phyloP scores from a whole-genome alignment of 148 eudicot genomes.

The Rhododendron griersonianum region DNA sequence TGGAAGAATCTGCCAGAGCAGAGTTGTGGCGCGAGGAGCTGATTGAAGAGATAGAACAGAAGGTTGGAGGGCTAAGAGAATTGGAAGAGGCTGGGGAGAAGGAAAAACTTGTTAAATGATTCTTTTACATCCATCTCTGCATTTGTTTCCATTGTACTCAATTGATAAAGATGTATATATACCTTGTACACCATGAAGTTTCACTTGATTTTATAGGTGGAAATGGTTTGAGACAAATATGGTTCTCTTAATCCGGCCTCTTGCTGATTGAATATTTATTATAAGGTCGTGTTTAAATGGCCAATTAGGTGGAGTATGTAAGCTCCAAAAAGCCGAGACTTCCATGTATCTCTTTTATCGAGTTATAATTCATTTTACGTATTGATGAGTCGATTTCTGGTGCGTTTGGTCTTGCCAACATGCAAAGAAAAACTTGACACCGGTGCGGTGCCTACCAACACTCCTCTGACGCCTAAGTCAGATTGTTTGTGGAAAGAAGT shows the following conservation, averaged over 20 bases:
- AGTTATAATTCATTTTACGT: no score
- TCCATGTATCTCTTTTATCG: no score
- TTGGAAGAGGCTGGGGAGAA: conserved; percentile 68
- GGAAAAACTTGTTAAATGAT: conserved; percentile 46
- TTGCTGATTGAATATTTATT: no score
- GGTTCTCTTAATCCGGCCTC: no score
- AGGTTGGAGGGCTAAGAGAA: conserved; percentile 67
- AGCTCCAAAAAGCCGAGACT: no score
- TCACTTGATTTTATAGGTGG: not conserved
- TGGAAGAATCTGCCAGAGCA: conserved; percentile 70
- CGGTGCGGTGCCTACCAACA: no score
- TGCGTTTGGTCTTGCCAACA: no score
- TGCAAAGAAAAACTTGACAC: no score
- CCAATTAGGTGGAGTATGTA: no score
- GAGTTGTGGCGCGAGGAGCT: conserved; percentile 74
- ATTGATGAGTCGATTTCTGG: no score
- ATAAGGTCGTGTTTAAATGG: not conserved
- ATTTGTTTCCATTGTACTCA: not conserved
- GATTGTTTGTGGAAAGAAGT: no score
- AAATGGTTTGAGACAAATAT: not conserved
- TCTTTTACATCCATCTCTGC: not conserved
- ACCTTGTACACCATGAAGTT: not conserved
- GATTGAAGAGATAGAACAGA: conserved; percentile 79
- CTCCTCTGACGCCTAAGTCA: no score
- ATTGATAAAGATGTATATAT: not conserved